Evolutionary conservation across 1,284 basidiomycete genomes (phyloP), one percentile per base, ranked within the genome.

Genomic region (Exobasidium rhododendri): DNA sequence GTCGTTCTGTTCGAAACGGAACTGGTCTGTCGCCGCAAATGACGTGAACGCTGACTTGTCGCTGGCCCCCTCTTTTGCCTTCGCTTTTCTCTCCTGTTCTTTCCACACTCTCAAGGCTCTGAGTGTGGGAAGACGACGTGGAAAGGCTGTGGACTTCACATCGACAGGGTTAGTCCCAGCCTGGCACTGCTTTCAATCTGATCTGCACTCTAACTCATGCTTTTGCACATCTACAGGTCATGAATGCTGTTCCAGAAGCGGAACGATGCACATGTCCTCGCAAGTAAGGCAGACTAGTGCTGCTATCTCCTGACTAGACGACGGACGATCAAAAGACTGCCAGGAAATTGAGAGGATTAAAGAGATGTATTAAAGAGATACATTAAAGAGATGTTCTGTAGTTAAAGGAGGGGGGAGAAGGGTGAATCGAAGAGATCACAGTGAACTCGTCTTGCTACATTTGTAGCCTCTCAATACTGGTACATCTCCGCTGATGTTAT

Each of bases 71-170:
- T 50, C 47, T 31, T 50, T 24, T 50, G 7, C 29, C 7, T 20
- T 50, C 24, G 22, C 7, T 50, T 50, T 7, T 50, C 47, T 50
- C 7, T 50, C 47, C 29, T n/a, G n/a, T n/a, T n/a, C n/a, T n/a
- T n/a, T n/a, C n/a, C n/a, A n/a, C n/a, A n/a, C n/a, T n/a, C n/a
- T 24, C 47, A 10, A 50, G 47, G 47, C 47, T 50, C 47, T 7
- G 22, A 50, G 20, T 55, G 52, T 17, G 52, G 52, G 2, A 55
- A 55, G 52, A 55, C 52, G 2, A 55, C 52, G 17, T 55, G 52
- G 52, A 14, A 55, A 26, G 52, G 52, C 17, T 55, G 52, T 31
- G 52, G 52, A 14, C 20, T 26, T 30, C 52, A 55, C 35, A 32
- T 32, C 14, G 52, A 55, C 35, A 26, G 30, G 29, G 52, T 55